phyloP scores from a whole-genome alignment of 1,139 yeast species.

The Taiozyma onychis region DNA sequence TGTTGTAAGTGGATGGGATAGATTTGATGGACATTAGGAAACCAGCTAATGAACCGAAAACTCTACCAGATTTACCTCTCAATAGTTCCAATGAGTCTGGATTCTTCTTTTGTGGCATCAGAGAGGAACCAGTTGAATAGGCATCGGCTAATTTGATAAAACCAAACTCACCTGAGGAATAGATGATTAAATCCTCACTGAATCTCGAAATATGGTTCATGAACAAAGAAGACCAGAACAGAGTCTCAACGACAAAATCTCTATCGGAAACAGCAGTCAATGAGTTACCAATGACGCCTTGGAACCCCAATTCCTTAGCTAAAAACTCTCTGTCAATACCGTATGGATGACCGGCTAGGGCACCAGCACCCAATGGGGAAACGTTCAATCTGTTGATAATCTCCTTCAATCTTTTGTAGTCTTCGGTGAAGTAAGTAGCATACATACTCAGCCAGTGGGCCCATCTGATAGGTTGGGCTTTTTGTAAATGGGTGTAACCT shows the following conservation, averaged over 20 bases:
- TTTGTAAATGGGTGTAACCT: constrained; percentile 96
- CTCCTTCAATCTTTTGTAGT: constrained; percentile 77
- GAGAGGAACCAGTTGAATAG: constrained; percentile 94
- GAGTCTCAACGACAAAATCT: constrained; percentile 93
- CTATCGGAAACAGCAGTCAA: constrained; percentile 94
- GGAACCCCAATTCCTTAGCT: constrained; percentile 73
- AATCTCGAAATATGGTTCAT: constrained; percentile 94
- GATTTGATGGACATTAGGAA: constrained; percentile 94
- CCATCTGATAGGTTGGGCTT: constrained; percentile 99
- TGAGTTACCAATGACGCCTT: constrained; percentile 88
- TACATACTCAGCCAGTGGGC: constrained; percentile 94
- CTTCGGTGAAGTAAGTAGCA: constrained; percentile 91
- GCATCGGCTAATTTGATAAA: constrained; percentile 93
- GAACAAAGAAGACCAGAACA: constrained; percentile 95
- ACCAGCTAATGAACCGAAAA: constrained; percentile 91
- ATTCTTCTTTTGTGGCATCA: constrained; percentile 99
- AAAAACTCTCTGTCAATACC: constrained; percentile 92
- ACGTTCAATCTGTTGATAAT: constrained; percentile 76
- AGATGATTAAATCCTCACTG: constrained; percentile 90
- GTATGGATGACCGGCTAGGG: constrained; percentile 97
- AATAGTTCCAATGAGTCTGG: constrained; percentile 93
- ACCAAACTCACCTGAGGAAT: constrained; percentile 96
- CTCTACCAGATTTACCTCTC: constrained; percentile 97
- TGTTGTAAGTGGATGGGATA: constrained; percentile 94
- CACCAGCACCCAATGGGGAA: constrained; percentile 95